Evolutionary conservation across 345 rosid species (phyloP).

Genomic region (Citrus sinensis): DNA sequence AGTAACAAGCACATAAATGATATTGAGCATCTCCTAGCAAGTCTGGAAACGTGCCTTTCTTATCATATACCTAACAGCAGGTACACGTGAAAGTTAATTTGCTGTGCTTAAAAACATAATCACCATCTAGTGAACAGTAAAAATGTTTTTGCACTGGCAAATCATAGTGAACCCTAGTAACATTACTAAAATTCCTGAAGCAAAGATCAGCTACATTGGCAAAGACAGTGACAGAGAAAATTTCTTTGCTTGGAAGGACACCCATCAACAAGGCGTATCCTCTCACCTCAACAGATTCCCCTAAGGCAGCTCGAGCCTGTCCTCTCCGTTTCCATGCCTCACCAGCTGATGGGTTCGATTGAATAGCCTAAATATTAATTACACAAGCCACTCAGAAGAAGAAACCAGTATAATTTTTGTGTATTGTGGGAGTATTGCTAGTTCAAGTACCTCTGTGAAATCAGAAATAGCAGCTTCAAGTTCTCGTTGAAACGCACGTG

Average conservation of each 20-base stretch:
- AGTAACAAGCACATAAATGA: not conserved
- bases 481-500: constrained; percentile 89
- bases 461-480: constrained; percentile 82
- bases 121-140: constrained; percentile 2
- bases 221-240: constrained; percentile 2
- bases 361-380: constrained; percentile 59
- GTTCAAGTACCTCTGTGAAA: constrained; percentile 70
- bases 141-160: not conserved
- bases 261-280: constrained; percentile 10
- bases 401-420: not conserved
- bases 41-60: constrained; percentile 1
- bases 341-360: constrained; percentile 83
- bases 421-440: not conserved
- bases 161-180: not conserved
- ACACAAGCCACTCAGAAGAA: constrained; percentile 7
- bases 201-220: constrained; percentile 7
- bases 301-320: constrained; percentile 95
- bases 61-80: not conserved
- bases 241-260: constrained; percentile 1
- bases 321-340: constrained; percentile 99
- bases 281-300: constrained; percentile 77
- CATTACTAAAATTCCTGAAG: not conserved
- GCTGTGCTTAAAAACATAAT: constrained; percentile 8
- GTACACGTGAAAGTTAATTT: not conserved
- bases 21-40: not conserved